Conservation (phyloP, 768 basidiomycete genomes). For the Tricholoma furcatifolium region DNA sequence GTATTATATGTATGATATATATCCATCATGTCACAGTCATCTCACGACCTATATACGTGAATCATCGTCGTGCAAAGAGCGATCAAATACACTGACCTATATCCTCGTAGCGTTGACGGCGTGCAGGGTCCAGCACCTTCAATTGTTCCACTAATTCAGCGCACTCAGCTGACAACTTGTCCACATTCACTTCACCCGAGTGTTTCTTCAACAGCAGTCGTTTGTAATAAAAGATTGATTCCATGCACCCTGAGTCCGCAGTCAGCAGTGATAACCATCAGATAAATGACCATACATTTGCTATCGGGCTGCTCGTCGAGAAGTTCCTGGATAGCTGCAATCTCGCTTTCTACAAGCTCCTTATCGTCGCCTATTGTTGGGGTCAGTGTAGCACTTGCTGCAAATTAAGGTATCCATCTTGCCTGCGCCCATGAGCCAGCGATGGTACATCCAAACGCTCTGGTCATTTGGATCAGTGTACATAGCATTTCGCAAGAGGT, state of each 20-base stretch:
- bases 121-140: constrained; percentile 48
- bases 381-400: background rate
- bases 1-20: background rate
- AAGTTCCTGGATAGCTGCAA: constrained; percentile 76
- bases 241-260: constrained; percentile 79
- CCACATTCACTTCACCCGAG: constrained; percentile 14
- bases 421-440: constrained; percentile 92
- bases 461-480: constrained; percentile 97
- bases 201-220: constrained; percentile 58
- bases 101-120: constrained; percentile 68
- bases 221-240: constrained; percentile 85
- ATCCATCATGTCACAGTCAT: background rate
- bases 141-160: constrained; percentile 49
- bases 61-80: background rate
- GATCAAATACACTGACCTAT: constrained; percentile 40
- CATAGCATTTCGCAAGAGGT: constrained; percentile 88
- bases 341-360: constrained; percentile 67
- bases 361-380: constrained; percentile 51
- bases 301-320: constrained; percentile 88
- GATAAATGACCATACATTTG: constrained; percentile 61
- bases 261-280: background rate
- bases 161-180: constrained; percentile 24
- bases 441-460: constrained; percentile 97
- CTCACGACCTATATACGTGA: background rate
- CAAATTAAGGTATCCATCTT: constrained; percentile 16